Evolutionary conservation across 2,329 filamentous ascomycete species (phyloP), one percentile per base, ranked within the genome.

Genomic region (Metarhizium sp.): DNA sequence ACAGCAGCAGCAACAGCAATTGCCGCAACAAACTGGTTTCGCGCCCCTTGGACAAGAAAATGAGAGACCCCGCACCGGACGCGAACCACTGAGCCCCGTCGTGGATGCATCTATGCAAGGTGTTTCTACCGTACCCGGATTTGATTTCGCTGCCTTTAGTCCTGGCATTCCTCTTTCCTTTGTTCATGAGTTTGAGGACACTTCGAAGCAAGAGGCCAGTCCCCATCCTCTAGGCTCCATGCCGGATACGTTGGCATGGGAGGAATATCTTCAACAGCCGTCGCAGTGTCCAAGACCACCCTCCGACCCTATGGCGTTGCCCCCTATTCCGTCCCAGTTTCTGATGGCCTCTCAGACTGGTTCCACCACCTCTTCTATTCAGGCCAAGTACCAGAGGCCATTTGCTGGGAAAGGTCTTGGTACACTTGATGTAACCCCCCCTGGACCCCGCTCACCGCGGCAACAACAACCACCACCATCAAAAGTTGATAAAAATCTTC

Each of bases 181-280:
- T 57, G 58, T 70, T 16, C 65, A 69, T 30, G 66, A 68, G 47
- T 57, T 65, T 32, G 61, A 61, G 38, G 58, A 59, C 42, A 57
- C 57, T 53, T 58, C 59, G 57, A 59, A 55, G 55, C 60, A 63
- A 59, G 64, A 66, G 30, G 52, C 62, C 46, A 67, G 62, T 56
- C 61, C 68, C 16, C 59, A 59, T 13, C 66, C 66, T 11, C 69
- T 73, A n/a, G 67, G 67, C 38, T 77, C 76, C 4, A 69, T 84
- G 57, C 80, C 80, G 16, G 81, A 84, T 68, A 83, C 80, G 4
- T 66, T 81, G 59, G 72, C 71, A 62, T 83, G 78, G 79, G 69
- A 68, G 29, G 73, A 75, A 20, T 63, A 72, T 25, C 59, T 73
- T 48, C 72, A 72, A 57, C 73, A 75, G 7, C 71, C 73, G 25